Base-by-base conservation (phyloP, 441 rosid species). In the Populus hybrid region DNA sequence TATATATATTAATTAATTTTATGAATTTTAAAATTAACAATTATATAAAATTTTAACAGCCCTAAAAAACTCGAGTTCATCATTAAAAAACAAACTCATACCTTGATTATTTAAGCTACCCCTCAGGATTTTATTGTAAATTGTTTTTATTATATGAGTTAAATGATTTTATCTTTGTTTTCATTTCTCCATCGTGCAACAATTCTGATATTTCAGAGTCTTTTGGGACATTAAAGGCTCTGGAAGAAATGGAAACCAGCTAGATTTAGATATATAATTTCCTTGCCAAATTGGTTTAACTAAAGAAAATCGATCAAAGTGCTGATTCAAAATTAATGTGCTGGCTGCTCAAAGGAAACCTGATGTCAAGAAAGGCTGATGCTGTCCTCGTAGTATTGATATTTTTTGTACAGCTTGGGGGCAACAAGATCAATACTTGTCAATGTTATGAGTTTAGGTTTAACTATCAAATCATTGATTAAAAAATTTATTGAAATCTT, bases 221-320 rank as follows among this genome's bases (percentile, higher is more conserved):
- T 21, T 21, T 30, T 67, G 4, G 36, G 26, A 23, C n/a, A 67
- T 67, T 36, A 54, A 32, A 46, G n/a, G 23, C 57, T 61, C 40
- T 67, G 11, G 46, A 75, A 66, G 34, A 42, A 11, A 35, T 36
- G 61, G 32, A 54, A 54, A 54, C 61, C 21, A 5, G 3, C 30
- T 59, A 59, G 26, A 67, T 46, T 76, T 69, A 75, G 66, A 32
- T 67, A 26, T 26, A 26, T 26, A 70, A 59, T n/a, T 71, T 35
- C n/a, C 65, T 9, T 64, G 66, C 23, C 46, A 18, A 38, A 40
- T 28, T n/a, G 66, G 24, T 70, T 38, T 10, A 24, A 59, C 21
- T 38, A 20, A 9, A 14, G 46, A 67, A 42, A 28, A 20, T 30
- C 32, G 32, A 1, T 65, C 50, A 0, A 54, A 50, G 2, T 67